Base-by-base conservation (phyloP, 2,329 filamentous ascomycete genomes). In the Tolypocladium ovalisporum region DNA sequence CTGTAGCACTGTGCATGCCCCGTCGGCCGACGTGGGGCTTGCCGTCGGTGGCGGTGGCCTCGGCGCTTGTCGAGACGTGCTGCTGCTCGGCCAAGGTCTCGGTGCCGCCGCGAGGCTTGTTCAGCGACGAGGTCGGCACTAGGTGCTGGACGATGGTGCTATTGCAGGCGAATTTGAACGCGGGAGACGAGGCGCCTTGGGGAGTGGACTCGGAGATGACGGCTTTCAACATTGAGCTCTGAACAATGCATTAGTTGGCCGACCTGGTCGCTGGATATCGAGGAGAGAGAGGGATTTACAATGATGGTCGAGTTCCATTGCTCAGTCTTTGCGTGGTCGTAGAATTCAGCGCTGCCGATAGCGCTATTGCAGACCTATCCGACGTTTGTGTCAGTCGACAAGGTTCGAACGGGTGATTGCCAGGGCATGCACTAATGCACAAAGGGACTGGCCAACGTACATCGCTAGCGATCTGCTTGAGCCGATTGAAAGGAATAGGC, bases 81-180 rank as follows among this genome's bases (percentile, higher is more conserved):
- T 81, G 76, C 64, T 80, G 73, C 60, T 79, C 76, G 52, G 71
- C 67, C 60, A 75, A 73, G 61, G 71, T 70, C 66, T 79, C 73
- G 64, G 74, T 77, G 61, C 81, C 76, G 58, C 71, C 70, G 63
- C 78, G 77, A 60, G 82, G 70, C 73, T 83, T 84, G 75, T 83
- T 86, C 54, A 85, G 76, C 57, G 82, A 76, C 35, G 83, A 82
- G 15, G 83, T 86, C 56, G 87, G 83, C 24, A 87, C 83, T 37
- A 93, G 79, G 77, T 97, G 93, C 78, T 99, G 93, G 65, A 97
- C 95, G 70, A 97, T 97, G 63, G 93, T 97, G 79, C 90, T 95
- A 81, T 96, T 97, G 76, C 96, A 91, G 65, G 91, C 90, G 76
- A 93, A 97, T 75, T 97, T 97, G 83, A 86, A 96, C 19, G 78